These are phyloP conservation scores for Anastatica hierochuntica DNA, from an alignment of 345 rosid species.

Conservation along the genomic window DNA sequence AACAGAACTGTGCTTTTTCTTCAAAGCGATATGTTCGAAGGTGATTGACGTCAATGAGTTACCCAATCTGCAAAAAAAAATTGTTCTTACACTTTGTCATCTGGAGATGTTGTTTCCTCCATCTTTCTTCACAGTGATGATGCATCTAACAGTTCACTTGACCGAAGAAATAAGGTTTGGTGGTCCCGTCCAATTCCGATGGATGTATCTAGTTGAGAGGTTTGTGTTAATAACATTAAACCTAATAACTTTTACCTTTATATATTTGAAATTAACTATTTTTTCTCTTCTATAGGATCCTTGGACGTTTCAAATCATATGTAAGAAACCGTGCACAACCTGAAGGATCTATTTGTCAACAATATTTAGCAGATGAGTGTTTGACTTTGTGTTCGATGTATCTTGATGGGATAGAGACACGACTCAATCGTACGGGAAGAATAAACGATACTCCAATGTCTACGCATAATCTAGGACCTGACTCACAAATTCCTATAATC, in stretches of 20 bases:
- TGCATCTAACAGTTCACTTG: too few species aligned
- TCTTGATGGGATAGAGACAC: neutral
- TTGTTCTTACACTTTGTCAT: neutral
- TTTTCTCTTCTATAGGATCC: too few species aligned
- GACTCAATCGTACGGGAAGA: neutral
- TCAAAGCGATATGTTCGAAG: neutral
- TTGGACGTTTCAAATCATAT: neutral
- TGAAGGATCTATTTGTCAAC: neutral
- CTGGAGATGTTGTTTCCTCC: neutral
- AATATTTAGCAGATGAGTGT: neutral
- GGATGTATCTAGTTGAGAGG: too few species aligned
- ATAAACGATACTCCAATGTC: neutral
- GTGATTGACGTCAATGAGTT: neutral
- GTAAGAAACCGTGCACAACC: neutral
- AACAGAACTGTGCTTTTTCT: neutral
- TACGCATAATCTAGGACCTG: neutral
- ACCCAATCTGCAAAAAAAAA: neutral
- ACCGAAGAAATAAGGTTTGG: too few species aligned
- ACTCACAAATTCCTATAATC: neutral
- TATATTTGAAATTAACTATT: too few species aligned
- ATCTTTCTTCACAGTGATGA: too few species aligned
- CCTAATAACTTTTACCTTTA: too few species aligned
- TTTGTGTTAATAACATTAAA: too few species aligned
- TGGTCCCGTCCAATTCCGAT: too few species aligned
- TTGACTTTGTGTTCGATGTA: neutral